Evolutionary conservation across 1,139 yeast species (phyloP).

Genomic region (Saccharomyces uvarum): DNA sequence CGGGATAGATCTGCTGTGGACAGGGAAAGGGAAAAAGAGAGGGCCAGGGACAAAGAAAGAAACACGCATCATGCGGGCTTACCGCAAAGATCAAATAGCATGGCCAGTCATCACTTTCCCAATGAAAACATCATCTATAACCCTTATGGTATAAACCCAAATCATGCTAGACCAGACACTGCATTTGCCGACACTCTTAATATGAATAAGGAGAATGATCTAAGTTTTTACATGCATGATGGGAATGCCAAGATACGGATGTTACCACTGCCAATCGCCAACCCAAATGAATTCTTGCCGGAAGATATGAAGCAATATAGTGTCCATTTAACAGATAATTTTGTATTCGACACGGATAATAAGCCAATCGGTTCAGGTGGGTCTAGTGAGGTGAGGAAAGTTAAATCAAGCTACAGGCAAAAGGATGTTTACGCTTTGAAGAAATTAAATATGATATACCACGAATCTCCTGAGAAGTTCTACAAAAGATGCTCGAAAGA

Average conservation of each 20-base stretch:
- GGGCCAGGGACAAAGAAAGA: not conserved
- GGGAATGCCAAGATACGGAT: slow-evolving; percentile 40
- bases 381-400: slow-evolving; percentile 55
- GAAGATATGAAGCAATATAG: slow-evolving; percentile 45
- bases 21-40: not conserved
- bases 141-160: slow-evolving; percentile 30
- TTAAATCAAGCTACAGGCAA: slow-evolving; percentile 37
- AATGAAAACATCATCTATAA: slow-evolving; percentile 25
- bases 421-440: slow-evolving; percentile 51
- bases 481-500: slow-evolving; percentile 60
- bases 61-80: slow-evolving; percentile 11
- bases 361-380: slow-evolving; percentile 65
- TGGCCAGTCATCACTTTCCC: slow-evolving; percentile 7
- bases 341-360: slow-evolving; percentile 40
- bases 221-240: slow-evolving; percentile 28
- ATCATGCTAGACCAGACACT: slow-evolving; percentile 14
- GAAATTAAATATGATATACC: slow-evolving; percentile 51
- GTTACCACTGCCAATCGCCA: slow-evolving; percentile 56
- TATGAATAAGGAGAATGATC: slow-evolving; percentile 11
- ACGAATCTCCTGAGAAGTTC: slow-evolving; percentile 60
- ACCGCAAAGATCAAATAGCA: slow-evolving; percentile 11
- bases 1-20: slow-evolving; percentile 5
- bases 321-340: slow-evolving; percentile 51
- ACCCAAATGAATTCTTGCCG: slow-evolving; percentile 63
- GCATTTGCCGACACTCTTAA: slow-evolving; percentile 9